These are phyloP conservation scores for Xylaria hypoxylon DNA, from an alignment of 2,329 filamentous ascomycete genomes.

Conservation along the genomic window DNA sequence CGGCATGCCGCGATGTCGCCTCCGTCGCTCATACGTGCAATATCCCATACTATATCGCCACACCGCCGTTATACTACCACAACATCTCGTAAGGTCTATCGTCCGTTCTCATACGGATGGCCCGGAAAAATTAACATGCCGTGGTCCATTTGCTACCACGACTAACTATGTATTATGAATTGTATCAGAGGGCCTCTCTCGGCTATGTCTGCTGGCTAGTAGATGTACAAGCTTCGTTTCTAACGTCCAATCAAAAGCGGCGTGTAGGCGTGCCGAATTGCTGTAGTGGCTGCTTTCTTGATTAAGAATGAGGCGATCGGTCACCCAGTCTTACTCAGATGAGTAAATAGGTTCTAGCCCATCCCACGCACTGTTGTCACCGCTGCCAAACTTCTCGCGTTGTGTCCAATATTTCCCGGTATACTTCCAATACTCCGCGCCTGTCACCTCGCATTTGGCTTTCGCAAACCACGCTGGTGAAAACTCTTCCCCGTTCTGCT, in stretches of 20 bases:
- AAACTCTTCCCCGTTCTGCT: conserved; percentile 84
- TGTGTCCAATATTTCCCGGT: conserved; percentile 89
- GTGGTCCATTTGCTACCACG: not conserved
- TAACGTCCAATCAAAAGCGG: not conserved
- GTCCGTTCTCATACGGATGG: not conserved
- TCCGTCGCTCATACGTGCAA: not conserved
- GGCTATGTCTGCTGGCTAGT: conserved; percentile 25
- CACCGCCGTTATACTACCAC: not conserved
- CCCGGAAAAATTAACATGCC: not conserved
- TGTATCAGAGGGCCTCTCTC: conserved; percentile 17
- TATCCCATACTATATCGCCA: not conserved
- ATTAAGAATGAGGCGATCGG: not conserved
- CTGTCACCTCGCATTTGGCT: conserved; percentile 78
- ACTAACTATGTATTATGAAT: conserved; percentile 13
- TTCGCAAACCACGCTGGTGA: conserved; percentile 86
- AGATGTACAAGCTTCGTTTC: conserved; percentile 25
- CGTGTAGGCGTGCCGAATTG: conserved; percentile 12
- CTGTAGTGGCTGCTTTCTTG: not conserved
- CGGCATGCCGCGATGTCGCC: not conserved
- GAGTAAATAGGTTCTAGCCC: conserved; percentile 80
- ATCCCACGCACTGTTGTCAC: conserved; percentile 72
- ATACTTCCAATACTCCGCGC: conserved; percentile 91
- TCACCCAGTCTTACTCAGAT: conserved; percentile 30
- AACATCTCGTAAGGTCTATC: not conserved
- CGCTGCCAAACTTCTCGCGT: conserved; percentile 72